Conservation (phyloP, 2,329 filamentous ascomycete species). For the Chrysosporium keratinophilum region DNA sequence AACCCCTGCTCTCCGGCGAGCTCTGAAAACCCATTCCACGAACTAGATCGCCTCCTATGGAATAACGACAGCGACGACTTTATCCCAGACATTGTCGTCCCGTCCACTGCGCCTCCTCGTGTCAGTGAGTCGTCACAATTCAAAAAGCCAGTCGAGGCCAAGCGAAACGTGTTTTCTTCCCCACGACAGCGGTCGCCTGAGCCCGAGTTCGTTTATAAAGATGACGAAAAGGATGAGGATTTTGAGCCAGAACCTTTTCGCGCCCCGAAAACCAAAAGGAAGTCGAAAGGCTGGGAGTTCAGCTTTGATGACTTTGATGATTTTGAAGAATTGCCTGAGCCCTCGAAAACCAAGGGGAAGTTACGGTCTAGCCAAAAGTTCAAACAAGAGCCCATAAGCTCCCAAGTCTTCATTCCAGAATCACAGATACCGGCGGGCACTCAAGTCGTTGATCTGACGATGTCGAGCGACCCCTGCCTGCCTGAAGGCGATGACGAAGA, state of each 20-base stretch:
- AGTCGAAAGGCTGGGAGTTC: background rate
- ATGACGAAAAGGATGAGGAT: background rate
- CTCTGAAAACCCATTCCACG: slow-evolving; percentile 26
- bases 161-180: background rate
- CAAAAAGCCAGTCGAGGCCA: background rate
- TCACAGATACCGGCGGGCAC: slow-evolving; percentile 15
- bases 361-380: background rate
- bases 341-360: background rate
- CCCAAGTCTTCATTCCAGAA: background rate
- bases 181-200: slow-evolving; percentile 1
- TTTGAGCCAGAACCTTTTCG: background rate
- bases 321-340: background rate
- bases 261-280: background rate
- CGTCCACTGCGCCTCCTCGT: slow-evolving; percentile 6
- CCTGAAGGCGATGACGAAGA: slow-evolving; percentile 24
- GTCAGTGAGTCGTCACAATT: background rate
- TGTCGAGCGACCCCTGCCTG: slow-evolving; percentile 25
- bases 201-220: background rate
- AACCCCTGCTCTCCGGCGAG: slow-evolving; percentile 11
- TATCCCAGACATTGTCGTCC: slow-evolving; percentile 2
- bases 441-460: slow-evolving; percentile 30
- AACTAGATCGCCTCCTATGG: slow-evolving; percentile 13
- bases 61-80: background rate
- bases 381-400: slow-evolving; percentile 6
- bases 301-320: too few relatives aligned